These are phyloP conservation scores for Kodamaea hsintzibuensis DNA, from an alignment of 805 yeast species.

Conservation along the genomic window DNA sequence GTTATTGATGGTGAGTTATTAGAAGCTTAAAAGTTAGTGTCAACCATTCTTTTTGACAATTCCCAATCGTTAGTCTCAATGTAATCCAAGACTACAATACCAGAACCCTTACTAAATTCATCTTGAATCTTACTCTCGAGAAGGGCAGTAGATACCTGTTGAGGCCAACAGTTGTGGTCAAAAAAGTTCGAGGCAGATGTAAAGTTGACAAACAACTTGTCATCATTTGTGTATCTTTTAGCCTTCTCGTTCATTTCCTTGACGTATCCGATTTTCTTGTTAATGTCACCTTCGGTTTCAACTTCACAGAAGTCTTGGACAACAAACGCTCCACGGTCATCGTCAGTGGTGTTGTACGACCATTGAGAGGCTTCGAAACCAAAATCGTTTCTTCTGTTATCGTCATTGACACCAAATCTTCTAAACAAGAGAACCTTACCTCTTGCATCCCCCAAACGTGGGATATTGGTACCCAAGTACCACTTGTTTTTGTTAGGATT, in stretches of 20 bases:
- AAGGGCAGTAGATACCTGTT: constrained; percentile 57
- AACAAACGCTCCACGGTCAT: constrained; percentile 59
- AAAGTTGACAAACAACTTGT: constrained; percentile 68
- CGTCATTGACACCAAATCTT: constrained; percentile 64
- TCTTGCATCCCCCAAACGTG: constrained; percentile 59
- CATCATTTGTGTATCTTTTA: constrained; percentile 46
- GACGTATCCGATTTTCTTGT: constrained; percentile 57
- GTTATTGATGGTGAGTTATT: too few species aligned
- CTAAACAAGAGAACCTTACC: constrained; percentile 69
- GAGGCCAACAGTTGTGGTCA: constrained; percentile 75
- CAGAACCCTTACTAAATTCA: constrained; percentile 55
- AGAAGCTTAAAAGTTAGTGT: constrained; percentile 49
- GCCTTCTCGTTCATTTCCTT: constrained; percentile 58
- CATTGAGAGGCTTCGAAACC: constrained; percentile 73
- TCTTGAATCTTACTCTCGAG: constrained; percentile 43
- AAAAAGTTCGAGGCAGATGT: constrained; percentile 74
- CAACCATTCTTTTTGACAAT: constrained; percentile 49
- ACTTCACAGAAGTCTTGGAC: constrained; percentile 80
- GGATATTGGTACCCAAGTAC: constrained; percentile 59
- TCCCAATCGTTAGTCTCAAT: constrained; percentile 64
- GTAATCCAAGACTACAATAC: constrained; percentile 68
- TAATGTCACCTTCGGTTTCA: constrained; percentile 49
- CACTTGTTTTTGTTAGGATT: constrained; percentile 52
- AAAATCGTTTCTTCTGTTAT: constrained; percentile 40
- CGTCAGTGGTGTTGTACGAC: constrained; percentile 64